Percentiles rank a stretch among this genome's conserved stretches.
phyloP scores from a whole-genome alignment of 306 rosid species.

The Castanea crenata region DNA sequence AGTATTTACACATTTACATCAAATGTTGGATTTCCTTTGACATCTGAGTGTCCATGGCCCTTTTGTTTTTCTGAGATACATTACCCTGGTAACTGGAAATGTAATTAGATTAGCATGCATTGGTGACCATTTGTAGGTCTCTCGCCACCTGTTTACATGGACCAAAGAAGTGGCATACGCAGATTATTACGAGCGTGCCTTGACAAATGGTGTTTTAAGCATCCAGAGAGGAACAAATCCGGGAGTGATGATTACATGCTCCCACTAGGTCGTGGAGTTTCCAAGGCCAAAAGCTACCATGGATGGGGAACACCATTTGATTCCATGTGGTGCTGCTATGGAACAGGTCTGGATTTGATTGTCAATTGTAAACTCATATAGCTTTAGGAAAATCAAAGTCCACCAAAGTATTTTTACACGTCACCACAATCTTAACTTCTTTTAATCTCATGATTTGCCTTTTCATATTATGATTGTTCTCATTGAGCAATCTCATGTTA shows the following conservation, averaged over 20 bases:
- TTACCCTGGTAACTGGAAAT: no score
- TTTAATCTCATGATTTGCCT: neutral
- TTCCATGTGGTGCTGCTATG: conserved; percentile 92
- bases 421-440: neutral
- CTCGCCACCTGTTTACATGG: conserved; percentile 83
- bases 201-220: conserved; percentile 80
- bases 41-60: no score
- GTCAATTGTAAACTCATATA: conserved; percentile 4
- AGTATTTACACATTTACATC: no score
- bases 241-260: conserved; percentile 95
- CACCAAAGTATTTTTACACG: neutral
- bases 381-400: neutral
- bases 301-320: conserved; percentile 69
- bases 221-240: conserved; percentile 94
- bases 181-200: conserved; percentile 86
- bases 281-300: conserved; percentile 58
- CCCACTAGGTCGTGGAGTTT: conserved; percentile 65
- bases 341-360: conserved; percentile 55
- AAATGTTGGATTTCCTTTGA: no score
- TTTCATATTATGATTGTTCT: neutral
- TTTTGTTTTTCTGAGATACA: no score
- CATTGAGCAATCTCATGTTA: neutral
- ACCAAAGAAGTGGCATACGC: conserved; percentile 76
- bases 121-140: conserved; percentile 49
- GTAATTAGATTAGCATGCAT: no score